phyloP scores from a whole-genome alignment of 2,329 filamentous ascomycete species.

The Penicillium sp. region DNA sequence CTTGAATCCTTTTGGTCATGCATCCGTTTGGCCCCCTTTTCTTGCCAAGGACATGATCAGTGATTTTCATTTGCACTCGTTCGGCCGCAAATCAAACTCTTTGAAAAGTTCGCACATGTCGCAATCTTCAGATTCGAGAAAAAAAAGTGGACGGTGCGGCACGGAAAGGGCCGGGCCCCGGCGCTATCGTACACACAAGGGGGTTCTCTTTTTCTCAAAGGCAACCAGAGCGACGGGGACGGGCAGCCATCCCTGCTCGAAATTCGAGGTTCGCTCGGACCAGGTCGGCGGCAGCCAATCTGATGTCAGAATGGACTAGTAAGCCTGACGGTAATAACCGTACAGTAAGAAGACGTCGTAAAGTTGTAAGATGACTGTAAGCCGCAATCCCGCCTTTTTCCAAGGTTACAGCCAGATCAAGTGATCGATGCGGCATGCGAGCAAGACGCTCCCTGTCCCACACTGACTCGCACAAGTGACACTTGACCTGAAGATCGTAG shows the following conservation, averaged over 20 bases:
- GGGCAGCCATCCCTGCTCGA: slow-evolving; percentile 14
- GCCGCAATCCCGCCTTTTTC: slow-evolving; percentile 22
- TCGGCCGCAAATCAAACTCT: neutral
- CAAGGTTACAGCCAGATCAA: slow-evolving; percentile 53
- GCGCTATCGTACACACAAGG: slow-evolving; percentile 15
- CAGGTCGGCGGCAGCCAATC: slow-evolving; percentile 22
- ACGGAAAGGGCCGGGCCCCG: slow-evolving; percentile 42
- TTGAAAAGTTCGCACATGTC: slow-evolving; percentile 7
- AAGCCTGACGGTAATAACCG: slow-evolving; percentile 26
- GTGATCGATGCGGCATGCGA: slow-evolving; percentile 63
- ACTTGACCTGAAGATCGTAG: slow-evolving; percentile 35
- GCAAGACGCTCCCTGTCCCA: slow-evolving; percentile 36
- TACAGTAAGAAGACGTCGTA: slow-evolving; percentile 20
- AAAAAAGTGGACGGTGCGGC: slow-evolving; percentile 28
- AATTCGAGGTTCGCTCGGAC: slow-evolving; percentile 20
- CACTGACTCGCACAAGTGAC: slow-evolving; percentile 28
- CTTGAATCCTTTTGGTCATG: slow-evolving; percentile 8
- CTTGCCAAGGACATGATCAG: slow-evolving; percentile 13
- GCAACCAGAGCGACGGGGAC: slow-evolving; percentile 11
- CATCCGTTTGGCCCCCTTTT: slow-evolving; percentile 11
- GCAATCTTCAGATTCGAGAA: slow-evolving; percentile 7
- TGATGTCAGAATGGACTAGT: slow-evolving; percentile 13
- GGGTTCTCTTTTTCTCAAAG: neutral
- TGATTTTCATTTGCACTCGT: slow-evolving; percentile 7
- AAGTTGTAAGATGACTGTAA: slow-evolving; percentile 33